Base-by-base conservation (phyloP, 306 rosid genomes). In the Trifolium dubium region DNA sequence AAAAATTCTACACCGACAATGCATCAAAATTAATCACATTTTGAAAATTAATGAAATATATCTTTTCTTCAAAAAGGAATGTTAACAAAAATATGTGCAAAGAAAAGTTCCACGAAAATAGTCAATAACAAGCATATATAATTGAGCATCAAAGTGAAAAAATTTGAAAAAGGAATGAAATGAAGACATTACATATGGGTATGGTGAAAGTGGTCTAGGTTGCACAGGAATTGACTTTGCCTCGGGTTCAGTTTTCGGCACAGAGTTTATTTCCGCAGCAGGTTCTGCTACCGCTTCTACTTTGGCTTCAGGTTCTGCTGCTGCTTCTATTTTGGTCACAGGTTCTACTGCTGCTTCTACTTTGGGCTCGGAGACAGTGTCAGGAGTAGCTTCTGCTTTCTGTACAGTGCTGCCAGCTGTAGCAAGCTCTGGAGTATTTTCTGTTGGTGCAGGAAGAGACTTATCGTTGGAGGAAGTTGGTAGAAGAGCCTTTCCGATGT, bases 401-500 rank as follows among this genome's bases (percentile, higher is more conserved):
- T 70, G 88, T 68, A 71, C 82, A 31, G 84, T 69, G 77, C 23
- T 76, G 11, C 56, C 75, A 43, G 88, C 71, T 5, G 88, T 69
- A 49, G 86, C 71, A 28, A 83, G 83, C 70, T 69, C 93, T n/a
- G 84, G 72, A 39, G n/a, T 83, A 70, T 66, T 64, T 50, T 80
- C 85, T 32, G 51, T 65, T 60, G 97, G 86, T 59, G 86, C 78
- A 8, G 97, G 97, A 80, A 95, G 98, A 81, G 84, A 62, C 79
- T 89, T 89, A 83, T 81, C 13, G 40, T 53, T 70, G 55, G 75
- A 77, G 10, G 93, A 51, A 30, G 79, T 37, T 50, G 99, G 98
- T 55, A 95, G 87, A 77, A 95, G 81, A 73, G 97, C 98, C 84
- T 59, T 78, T 73, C 99, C 99, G 29, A 95, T 95, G 73, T 88